Conservation (phyloP, 495 filamentous ascomycete genomes). For the Trichoderma virens region DNA sequence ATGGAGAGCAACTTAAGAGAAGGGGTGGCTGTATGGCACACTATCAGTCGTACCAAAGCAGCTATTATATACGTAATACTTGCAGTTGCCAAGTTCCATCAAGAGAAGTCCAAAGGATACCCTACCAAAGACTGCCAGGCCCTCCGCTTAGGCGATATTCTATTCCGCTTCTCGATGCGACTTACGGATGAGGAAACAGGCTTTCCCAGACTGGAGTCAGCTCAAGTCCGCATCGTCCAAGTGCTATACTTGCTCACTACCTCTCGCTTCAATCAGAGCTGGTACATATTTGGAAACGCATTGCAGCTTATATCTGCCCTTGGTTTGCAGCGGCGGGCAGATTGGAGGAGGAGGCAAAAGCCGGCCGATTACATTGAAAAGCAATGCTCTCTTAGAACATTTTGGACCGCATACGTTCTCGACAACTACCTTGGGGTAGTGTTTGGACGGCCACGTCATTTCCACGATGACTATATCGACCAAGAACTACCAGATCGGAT, state of each 20-base stretch:
- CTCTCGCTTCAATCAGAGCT: constrained; percentile 43
- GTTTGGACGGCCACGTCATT: constrained; percentile 19
- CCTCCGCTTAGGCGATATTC: neutral
- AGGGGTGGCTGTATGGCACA: constrained; percentile 8
- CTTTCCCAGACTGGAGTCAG: constrained; percentile 36
- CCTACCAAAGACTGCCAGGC: neutral
- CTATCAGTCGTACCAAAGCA: constrained; percentile 29
- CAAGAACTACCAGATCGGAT: constrained; percentile 13
- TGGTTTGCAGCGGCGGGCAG: constrained; percentile 29
- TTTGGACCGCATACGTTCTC: constrained; percentile 15
- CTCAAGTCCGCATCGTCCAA: constrained; percentile 37
- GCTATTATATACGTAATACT: constrained; percentile 39
- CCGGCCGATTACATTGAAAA: constrained; percentile 18
- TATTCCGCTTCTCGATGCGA: constrained; percentile 23
- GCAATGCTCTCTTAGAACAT: constrained; percentile 17
- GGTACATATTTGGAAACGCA: constrained; percentile 42
- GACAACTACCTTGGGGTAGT: constrained; percentile 23
- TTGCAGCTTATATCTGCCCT: constrained; percentile 39
- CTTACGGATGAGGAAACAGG: constrained; percentile 37
- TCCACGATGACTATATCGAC: constrained; percentile 16
- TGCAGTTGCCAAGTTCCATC: constrained; percentile 33
- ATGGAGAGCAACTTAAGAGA: constrained; percentile 26
- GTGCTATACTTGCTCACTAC: constrained; percentile 39
- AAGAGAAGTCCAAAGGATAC: constrained; percentile 19
- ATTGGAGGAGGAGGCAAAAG: constrained; percentile 11